These are phyloP conservation scores for Fusarium albosuccineum DNA, from an alignment of 2,329 filamentous ascomycete genomes.

Conservation along the genomic window DNA sequence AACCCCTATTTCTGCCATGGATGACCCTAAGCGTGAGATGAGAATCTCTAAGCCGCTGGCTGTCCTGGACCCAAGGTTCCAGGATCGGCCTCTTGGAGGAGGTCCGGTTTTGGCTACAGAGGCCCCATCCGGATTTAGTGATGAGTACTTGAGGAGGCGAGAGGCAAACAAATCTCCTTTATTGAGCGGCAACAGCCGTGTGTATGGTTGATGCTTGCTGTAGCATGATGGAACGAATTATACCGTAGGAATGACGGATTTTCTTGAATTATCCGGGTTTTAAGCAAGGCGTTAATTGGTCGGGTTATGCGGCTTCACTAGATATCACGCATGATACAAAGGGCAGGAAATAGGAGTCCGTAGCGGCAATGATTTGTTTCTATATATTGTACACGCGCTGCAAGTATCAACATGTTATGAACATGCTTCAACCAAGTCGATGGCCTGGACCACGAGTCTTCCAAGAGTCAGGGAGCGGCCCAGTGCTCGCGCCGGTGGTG, in stretches of 20 bases:
- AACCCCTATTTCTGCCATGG: conserved; percentile 41
- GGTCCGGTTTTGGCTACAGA: conserved; percentile 13
- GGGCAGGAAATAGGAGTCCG: conserved; percentile 1
- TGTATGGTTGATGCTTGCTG: conserved; percentile 34
- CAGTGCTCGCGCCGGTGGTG: conserved; percentile 58
- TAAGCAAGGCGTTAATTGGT: too few relatives aligned
- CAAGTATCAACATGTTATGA: neutral
- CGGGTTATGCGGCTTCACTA: neutral
- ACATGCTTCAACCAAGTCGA: conserved; percentile 67
- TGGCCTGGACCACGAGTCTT: conserved; percentile 71
- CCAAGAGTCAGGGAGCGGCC: conserved; percentile 74
- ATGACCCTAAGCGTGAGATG: conserved; percentile 17
- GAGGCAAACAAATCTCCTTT: conserved; percentile 26
- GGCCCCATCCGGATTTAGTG: conserved; percentile 4
- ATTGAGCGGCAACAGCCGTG: conserved; percentile 28
- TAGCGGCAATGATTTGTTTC: conserved; percentile 6
- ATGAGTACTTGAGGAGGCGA: conserved; percentile 5
- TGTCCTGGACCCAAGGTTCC: conserved; percentile 26
- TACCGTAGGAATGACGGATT: too few relatives aligned
- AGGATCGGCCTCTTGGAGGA: conserved; percentile 26
- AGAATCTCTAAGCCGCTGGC: conserved; percentile 35
- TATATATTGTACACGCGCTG: conserved; percentile 4
- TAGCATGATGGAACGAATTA: too few relatives aligned
- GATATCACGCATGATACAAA: conserved; percentile 3
- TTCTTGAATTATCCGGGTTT: neutral